Base-by-base conservation (phyloP, 1,284 basidiomycete genomes). In the Malassezia sp. region DNA sequence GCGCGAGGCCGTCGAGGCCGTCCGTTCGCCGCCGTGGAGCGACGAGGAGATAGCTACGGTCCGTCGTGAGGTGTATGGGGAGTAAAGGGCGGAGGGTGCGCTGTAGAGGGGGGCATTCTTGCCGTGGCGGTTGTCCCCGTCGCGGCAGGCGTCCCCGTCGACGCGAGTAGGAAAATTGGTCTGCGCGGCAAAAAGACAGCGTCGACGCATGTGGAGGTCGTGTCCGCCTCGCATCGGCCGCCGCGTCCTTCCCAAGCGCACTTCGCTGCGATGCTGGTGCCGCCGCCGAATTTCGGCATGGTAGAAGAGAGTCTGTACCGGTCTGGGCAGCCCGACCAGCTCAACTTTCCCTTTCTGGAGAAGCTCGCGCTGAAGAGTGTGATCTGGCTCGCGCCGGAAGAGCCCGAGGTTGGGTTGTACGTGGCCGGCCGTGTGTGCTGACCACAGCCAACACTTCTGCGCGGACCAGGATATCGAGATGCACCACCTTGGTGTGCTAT, bases 321-420 rank as follows among this genome's bases (percentile, higher is more conserved):
- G 3, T 75, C 73, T 14, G 74, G 74, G 8, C 75, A 76, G 56
- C 75, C 76, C 1, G 74, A 74, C 33, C 74, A 75, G 53, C 71
- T 76, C 54, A 76, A 76, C 63, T 75, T 76, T 51, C 73, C 74
- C 1, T 76, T 77, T 46, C 61, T 77, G 22, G 75, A 76, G 56
- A 74, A 75, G 54, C 70, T 77, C 17, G 63, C 70, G 6, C 60
- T 77, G 33, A 71, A 68, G 47, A 73, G 70, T 4, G 71, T 76
- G 41, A 73, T 76, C 51, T 77, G 75, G 75, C 72, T 76, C 4
- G 76, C 75, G 0, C 75, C 76, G 1, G 75, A 77, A 56, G 74
- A 76, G 38, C 75, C 75, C 0, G 71, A 73, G 8, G 69, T 73
- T 2, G 71, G 72, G 32, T 73, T 76, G 75, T 75, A 40, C 52